phyloP scores from a whole-genome alignment of 164 flowering plant genomes.

The Vitis rupestris region DNA sequence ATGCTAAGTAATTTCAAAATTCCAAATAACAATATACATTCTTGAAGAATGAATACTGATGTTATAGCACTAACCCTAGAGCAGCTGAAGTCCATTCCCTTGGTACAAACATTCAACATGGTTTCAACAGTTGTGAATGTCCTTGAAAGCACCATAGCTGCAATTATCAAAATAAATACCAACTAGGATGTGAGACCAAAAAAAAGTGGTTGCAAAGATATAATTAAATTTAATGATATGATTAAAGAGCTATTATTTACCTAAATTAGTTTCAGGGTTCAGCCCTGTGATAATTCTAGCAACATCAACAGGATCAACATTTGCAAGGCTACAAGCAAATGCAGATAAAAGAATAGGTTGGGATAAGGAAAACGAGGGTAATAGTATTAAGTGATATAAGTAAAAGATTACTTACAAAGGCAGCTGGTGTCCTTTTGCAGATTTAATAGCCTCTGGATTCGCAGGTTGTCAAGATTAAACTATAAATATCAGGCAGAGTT shows the following conservation, averaged over 20 bases:
- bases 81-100: no score
- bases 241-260: constrained; percentile 29
- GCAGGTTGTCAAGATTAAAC: constrained; percentile 22
- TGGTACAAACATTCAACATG: constrained; percentile 83
- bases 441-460: constrained; percentile 83
- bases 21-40: not conserved
- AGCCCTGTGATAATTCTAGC: constrained; percentile 76
- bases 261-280: constrained; percentile 92
- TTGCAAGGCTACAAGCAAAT: constrained; percentile 74
- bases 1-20: not conserved
- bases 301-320: constrained; percentile 94
- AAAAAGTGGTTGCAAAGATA: constrained; percentile 2
- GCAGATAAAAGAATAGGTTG: constrained; percentile 8
- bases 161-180: not conserved
- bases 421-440: constrained; percentile 83
- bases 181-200: constrained; percentile 5
- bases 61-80: constrained; percentile 47
- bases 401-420: constrained; percentile 69
- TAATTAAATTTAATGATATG: not conserved
- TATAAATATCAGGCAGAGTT: not conserved
- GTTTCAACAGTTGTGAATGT: constrained; percentile 99
- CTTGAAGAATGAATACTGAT: no score
- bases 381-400: not conserved
- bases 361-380: not conserved
- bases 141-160: constrained; percentile 69